phyloP scores from a whole-genome alignment of 768 basidiomycete species.

The Dioszegia crocea region DNA sequence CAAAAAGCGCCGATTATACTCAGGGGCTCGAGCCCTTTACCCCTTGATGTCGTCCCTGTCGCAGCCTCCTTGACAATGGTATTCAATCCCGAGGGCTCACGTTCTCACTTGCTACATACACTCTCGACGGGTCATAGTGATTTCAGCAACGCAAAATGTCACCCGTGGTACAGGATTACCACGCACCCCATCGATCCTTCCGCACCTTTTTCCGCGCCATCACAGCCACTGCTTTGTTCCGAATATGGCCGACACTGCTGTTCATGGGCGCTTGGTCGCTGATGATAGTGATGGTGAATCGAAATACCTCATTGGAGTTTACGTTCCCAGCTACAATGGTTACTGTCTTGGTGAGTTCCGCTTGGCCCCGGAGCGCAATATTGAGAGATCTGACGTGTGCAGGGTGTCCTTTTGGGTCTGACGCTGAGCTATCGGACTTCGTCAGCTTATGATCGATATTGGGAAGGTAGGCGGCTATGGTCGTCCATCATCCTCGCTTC shows the following conservation, averaged over 20 bases:
- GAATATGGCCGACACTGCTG: conserved; percentile 37
- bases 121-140: no score
- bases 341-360: conserved; percentile 35
- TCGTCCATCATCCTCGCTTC: conserved; percentile 41
- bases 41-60: background rate
- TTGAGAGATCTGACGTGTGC: background rate
- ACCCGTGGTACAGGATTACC: conserved; percentile 1
- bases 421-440: conserved; percentile 41
- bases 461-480: conserved; percentile 46
- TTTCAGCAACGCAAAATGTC: background rate
- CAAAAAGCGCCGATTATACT: no score
- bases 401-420: conserved; percentile 45
- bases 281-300: conserved; percentile 29
- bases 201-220: conserved; percentile 24
- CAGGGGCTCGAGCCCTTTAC: background rate
- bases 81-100: no score
- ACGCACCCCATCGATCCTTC: conserved; percentile 22
- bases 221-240: conserved; percentile 29
- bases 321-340: conserved; percentile 37
- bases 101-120: background rate
- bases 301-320: conserved; percentile 30
- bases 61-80: background rate
- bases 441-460: conserved; percentile 41
- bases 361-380: no score
- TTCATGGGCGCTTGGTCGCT: conserved; percentile 38